Evolutionary conservation across 768 basidiomycete species (phyloP).

Genomic region (Trametes villosa): DNA sequence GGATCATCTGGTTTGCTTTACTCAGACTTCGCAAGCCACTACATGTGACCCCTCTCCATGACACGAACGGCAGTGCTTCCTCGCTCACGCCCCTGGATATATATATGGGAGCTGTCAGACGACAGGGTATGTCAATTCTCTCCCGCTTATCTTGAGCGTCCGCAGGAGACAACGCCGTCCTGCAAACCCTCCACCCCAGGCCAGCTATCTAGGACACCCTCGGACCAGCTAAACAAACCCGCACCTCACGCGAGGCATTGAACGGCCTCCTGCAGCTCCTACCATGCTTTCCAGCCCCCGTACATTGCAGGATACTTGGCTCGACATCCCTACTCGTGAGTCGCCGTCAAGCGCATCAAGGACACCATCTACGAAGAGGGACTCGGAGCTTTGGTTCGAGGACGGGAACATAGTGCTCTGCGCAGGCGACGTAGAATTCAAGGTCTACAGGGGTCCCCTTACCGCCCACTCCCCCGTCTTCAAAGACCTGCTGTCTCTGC

Average conservation of each 20-base stretch:
- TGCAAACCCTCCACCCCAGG: background rate
- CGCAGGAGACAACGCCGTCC: background rate
- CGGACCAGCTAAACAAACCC: too few relatives aligned
- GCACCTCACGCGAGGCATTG: too few relatives aligned
- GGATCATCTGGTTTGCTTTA: slow-evolving; percentile 17
- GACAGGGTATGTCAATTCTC: background rate
- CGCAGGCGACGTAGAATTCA: slow-evolving; percentile 18
- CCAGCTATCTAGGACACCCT: too few relatives aligned
- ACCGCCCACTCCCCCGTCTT: slow-evolving; percentile 22
- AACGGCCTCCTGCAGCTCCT: too few relatives aligned
- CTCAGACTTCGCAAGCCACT: too few relatives aligned
- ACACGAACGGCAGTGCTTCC: slow-evolving; percentile 15
- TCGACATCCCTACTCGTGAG: background rate
- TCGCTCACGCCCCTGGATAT: slow-evolving; percentile 1
- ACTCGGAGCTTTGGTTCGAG: slow-evolving; percentile 22
- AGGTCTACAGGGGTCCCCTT: slow-evolving; percentile 22
- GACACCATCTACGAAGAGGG: background rate
- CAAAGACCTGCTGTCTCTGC: slow-evolving; percentile 20
- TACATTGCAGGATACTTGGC: background rate
- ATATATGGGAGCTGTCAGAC: background rate
- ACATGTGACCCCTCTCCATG: slow-evolving; percentile 18
- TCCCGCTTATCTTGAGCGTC: background rate
- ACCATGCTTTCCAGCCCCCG: background rate
- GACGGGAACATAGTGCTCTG: slow-evolving; percentile 24
- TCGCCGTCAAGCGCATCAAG: background rate